These are phyloP conservation scores for Fragilariopsis cylindrus DNA, from an alignment of 108 stramenopile genomes.

Conservation along the genomic window DNA sequence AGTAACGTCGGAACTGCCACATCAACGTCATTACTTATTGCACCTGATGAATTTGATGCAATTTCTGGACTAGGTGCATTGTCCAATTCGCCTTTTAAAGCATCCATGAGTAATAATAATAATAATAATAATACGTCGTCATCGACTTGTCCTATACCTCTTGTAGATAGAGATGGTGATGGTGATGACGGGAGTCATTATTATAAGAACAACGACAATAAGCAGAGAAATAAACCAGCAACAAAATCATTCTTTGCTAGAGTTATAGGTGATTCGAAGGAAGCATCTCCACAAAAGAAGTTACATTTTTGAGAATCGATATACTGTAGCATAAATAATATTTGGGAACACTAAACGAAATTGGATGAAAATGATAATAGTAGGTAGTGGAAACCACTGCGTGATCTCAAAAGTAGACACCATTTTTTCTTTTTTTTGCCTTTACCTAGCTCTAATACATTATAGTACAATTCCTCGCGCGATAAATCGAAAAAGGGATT, in stretches of 20 bases:
- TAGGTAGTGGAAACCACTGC: too few relatives aligned
- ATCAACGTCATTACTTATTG: slow-evolving; percentile 10
- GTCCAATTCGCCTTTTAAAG: slow-evolving; percentile 45
- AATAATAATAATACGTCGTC: too few relatives aligned
- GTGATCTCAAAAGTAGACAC: too few relatives aligned
- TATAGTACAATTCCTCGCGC: too few relatives aligned
- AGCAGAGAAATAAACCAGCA: neutral
- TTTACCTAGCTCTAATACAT: too few relatives aligned
- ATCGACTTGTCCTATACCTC: neutral
- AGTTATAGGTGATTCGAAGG: slow-evolving; percentile 28
- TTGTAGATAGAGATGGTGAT: neutral
- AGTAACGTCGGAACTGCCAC: too few relatives aligned
- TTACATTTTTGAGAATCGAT: neutral
- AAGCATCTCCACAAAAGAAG: slow-evolving; percentile 13
- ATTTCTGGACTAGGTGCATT: slow-evolving; percentile 50
- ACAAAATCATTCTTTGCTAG: slow-evolving; percentile 30
- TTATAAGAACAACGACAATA: neutral
- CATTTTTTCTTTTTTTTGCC: too few relatives aligned
- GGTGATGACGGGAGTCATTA: neutral
- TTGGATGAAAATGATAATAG: too few relatives aligned
- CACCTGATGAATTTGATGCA: slow-evolving; percentile 42
- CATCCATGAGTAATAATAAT: neutral
- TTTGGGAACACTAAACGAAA: too few relatives aligned
- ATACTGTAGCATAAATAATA: too few relatives aligned
- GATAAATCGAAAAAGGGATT: too few relatives aligned